phyloP scores from a whole-genome alignment of 23 red algal species.

The Agarophyton chilense region DNA sequence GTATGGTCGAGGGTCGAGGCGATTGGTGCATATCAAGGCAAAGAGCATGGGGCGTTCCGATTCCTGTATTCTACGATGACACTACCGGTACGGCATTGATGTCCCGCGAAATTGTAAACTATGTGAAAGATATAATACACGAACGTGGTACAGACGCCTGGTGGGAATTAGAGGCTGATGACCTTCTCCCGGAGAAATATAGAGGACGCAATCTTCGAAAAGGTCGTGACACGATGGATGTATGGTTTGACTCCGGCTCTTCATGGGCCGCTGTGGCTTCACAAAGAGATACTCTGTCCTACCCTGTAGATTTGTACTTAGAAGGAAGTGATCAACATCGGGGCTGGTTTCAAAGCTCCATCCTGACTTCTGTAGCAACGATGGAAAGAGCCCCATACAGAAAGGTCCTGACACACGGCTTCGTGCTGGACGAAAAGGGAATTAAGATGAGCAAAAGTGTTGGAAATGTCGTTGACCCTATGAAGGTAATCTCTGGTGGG shows the following conservation, averaged over 20 bases:
- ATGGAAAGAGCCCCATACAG: conserved; percentile 80
- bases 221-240: conserved; percentile 97
- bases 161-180: conserved; percentile 84
- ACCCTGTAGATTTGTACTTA: conserved; percentile 92
- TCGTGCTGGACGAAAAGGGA: conserved; percentile 96
- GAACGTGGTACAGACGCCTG: conserved; percentile 88
- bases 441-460: conserved; percentile 98
- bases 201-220: conserved; percentile 73
- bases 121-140: conserved; percentile 72
- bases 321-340: conserved; percentile 98
- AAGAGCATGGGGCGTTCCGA: conserved; percentile 96
- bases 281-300: background rate
- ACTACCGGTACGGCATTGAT: conserved; percentile 70
- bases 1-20: conserved; percentile 86
- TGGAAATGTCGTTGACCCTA: conserved; percentile 98
- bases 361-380: conserved; percentile 96
- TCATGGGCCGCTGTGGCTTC: conserved; percentile 89
- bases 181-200: conserved; percentile 79
- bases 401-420: conserved; percentile 94
- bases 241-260: conserved; percentile 99
- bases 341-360: conserved; percentile 98
- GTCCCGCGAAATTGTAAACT: conserved; percentile 69
- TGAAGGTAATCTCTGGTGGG: conserved; percentile 86
- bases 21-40: conserved; percentile 99
- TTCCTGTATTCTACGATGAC: conserved; percentile 97